Base-by-base conservation (phyloP, 768 basidiomycete species). In the Phylloporus scabripes region DNA sequence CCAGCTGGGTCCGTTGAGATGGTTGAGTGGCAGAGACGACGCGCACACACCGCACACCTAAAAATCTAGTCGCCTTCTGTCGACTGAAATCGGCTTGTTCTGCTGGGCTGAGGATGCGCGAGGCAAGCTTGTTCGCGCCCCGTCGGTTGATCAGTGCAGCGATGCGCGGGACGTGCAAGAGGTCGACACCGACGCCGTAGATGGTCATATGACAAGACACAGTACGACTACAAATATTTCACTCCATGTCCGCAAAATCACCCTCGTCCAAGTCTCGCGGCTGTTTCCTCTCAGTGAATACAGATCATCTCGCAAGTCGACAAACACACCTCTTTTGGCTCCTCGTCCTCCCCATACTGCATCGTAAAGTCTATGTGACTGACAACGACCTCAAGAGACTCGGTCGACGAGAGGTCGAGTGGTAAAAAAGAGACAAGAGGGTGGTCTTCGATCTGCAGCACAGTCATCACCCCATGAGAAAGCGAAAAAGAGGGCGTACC, bases 301-400 rank as follows among this genome's bases (percentile, higher is more conserved):
- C 42, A n/a, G 3, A 32, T 48, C 2, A 2, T 4, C 42, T 34
- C 36, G 48, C 12, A 28, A 37, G 42, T 49, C 28, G 48, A 43
- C 17, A 32, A 18, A 53, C 74, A 49, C 60, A 87, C 89, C 81
- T 91, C 91, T 74, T 87, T 92, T 14, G 95, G 94, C 63, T 99
- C 95, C 65, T 99, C 95, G 51, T 94, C 92, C 72, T 98, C 95
- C 29, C 95, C 95, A 60, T 96, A 99, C 65, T 99, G 96, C 83
- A 99, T 93, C 50, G 92, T 87, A 60, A 92, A 95, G 71, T 99
- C 96, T 46, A 99, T 88, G 65, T 99, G 93, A 64, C 92, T 93
- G 51, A 99, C 76, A 9, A 97, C 83, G 2, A 81, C 84, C 61
- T 91, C 89, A 45, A 99, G 75, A 1, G 92, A 94, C 59, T 96